phyloP scores from a whole-genome alignment of 164 flowering plant species.

The Dillenia suffruticosa region DNA sequence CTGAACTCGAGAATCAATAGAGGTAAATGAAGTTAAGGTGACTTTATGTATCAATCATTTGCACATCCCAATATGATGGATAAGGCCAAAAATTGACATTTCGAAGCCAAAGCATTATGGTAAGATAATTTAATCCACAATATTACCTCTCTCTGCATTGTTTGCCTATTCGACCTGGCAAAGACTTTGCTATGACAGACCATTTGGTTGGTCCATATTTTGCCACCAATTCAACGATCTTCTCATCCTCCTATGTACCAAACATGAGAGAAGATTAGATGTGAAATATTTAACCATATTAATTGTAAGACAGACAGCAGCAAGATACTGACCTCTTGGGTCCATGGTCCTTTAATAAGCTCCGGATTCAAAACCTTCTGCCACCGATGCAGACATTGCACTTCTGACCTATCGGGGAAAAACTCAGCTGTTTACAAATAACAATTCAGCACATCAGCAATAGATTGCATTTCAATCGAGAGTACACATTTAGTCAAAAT shows the following conservation, averaged over 20 bases:
- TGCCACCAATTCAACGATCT: conserved; percentile 62
- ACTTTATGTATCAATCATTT: too few species aligned
- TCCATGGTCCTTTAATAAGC: conserved; percentile 98
- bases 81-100: not conserved
- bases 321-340: conserved; percentile 64
- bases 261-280: conserved; percentile 10
- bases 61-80: not conserved
- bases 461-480: too few species aligned
- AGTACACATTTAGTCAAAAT: too few species aligned
- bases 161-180: conserved; percentile 97
- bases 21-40: too few species aligned
- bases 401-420: conserved; percentile 94
- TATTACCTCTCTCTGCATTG: conserved; percentile 96
- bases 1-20: too few species aligned
- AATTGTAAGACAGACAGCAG: not conserved
- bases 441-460: conserved; percentile 2
- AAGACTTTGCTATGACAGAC: conserved; percentile 89
- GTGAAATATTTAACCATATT: not conserved
- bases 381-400: conserved; percentile 98
- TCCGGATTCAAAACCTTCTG: conserved; percentile 98
- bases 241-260: conserved; percentile 80
- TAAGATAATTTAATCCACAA: not conserved
- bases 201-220: conserved; percentile 92
- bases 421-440: conserved; percentile 63
- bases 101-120: not conserved